Percentiles rank a stretch among this genome's conserved stretches.
These are phyloP conservation scores for Byssochlamys sp. DNA, from an alignment of 2,329 filamentous ascomycete species.

Conservation along the genomic window DNA sequence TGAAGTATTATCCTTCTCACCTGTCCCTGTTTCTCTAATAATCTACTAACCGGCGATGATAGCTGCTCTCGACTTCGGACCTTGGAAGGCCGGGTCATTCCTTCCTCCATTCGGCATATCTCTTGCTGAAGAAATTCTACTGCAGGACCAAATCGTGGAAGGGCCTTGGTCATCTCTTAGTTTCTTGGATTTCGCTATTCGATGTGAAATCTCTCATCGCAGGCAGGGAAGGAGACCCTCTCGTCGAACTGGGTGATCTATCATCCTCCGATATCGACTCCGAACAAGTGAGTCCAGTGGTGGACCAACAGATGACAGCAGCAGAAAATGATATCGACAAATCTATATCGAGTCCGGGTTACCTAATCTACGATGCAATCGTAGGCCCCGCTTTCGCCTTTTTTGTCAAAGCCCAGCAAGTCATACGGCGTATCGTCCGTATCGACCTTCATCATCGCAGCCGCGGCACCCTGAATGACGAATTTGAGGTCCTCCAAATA, in stretches of 20 bases:
- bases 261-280: slow-evolving; percentile 4
- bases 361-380: slow-evolving; percentile 23
- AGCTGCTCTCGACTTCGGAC: slow-evolving; percentile 21
- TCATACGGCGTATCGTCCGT: slow-evolving; percentile 24
- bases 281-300: not conserved
- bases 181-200: slow-evolving; percentile 25
- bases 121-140: slow-evolving; percentile 20
- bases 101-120: slow-evolving; percentile 23
- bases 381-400: slow-evolving; percentile 24
- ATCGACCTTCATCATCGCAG: slow-evolving; percentile 31
- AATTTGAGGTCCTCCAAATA: slow-evolving; percentile 30
- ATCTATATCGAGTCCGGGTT: slow-evolving; percentile 17
- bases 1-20: slow-evolving; percentile 17
- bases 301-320: slow-evolving; percentile 2
- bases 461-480: slow-evolving; percentile 27
- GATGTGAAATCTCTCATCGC: slow-evolving; percentile 28
- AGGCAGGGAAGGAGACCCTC: slow-evolving; percentile 26
- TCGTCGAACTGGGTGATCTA: slow-evolving; percentile 19
- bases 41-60: slow-evolving; percentile 1
- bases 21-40: not conserved
- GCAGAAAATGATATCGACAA: slow-evolving; percentile 10
- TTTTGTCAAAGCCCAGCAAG: slow-evolving; percentile 24
- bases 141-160: slow-evolving; percentile 19
- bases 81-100: slow-evolving; percentile 17
- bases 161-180: slow-evolving; percentile 18